Evolutionary conservation across 768 basidiomycete species (phyloP), one percentile per base, ranked within the genome.

Genomic region (Serendipita vermifera): DNA sequence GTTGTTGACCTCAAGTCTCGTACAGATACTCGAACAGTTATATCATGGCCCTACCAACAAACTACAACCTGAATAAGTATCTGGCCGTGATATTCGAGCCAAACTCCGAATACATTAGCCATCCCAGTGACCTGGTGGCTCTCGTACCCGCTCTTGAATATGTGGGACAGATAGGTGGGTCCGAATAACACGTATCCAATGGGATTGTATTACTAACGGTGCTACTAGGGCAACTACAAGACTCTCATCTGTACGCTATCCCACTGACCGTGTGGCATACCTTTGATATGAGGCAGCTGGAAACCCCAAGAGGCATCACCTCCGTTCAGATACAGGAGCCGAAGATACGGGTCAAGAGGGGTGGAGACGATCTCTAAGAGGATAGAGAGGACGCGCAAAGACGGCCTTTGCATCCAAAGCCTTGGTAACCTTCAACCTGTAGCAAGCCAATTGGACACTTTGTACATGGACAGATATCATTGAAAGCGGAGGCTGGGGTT

Each of bases 11-110:
- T n/a, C n/a, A n/a, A n/a, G n/a, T n/a, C n/a, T n/a, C n/a, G n/a
- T n/a, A n/a, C n/a, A n/a, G n/a, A n/a, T n/a, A n/a, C n/a, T n/a
- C n/a, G n/a, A n/a, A n/a, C n/a, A n/a, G n/a, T n/a, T n/a, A n/a
- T n/a, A n/a, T n/a, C n/a, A 36, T 36, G 35, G 9, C 35, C 9
- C n/a, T 36, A 26, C 46, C 46, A 15, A 15, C 31, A 15, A 29
- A 51, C 27, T 26, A 51, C n/a, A 51, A 29, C 46, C 46, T 26
- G 29, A 51, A 51, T 29, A 51, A 51, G 22, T 51, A 51, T 26
- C 29, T 51, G 46, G 46, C 46, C 9, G 22, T 51, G 15, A 51
- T 29, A 2, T 51, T 51, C 27, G 7, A 26, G 29, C 46, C 22
- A 7, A 29, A 29, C 20, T 20, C 46, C 11, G 17, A 20, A 6